Percentiles rank a stretch among this genome's conserved stretches.
Conservation (phyloP, 192 early-diverging fungal species). For the Fimicolochytrium jonesii region DNA sequence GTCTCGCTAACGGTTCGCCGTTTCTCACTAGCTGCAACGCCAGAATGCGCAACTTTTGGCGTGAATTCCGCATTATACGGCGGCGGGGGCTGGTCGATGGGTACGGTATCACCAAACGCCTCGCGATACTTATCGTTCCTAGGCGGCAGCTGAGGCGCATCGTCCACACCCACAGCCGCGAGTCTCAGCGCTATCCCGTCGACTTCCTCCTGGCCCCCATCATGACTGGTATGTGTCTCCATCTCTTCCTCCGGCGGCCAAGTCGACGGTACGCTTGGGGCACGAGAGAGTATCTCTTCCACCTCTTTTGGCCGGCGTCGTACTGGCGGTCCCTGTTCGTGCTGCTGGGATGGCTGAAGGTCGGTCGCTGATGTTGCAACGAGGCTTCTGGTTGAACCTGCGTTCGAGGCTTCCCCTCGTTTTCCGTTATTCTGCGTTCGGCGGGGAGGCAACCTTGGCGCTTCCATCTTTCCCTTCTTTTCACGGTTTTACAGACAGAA, state of each 20-base stretch:
- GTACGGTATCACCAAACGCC: neutral
- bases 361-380: too few relatives aligned
- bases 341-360: too few relatives aligned
- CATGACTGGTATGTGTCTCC: neutral
- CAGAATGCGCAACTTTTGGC: neutral
- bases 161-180: neutral
- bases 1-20: too few relatives aligned
- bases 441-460: too few relatives aligned
- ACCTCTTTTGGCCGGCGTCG: constrained; percentile 6
- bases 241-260: neutral
- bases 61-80: constrained; percentile 7
- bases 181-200: neutral
- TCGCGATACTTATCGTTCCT: neutral
- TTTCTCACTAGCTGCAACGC: too few relatives aligned
- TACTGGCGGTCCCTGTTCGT: too few relatives aligned
- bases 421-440: too few relatives aligned
- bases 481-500: too few relatives aligned
- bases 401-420: too few relatives aligned
- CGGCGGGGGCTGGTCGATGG: neutral
- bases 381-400: too few relatives aligned
- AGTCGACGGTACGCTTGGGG: constrained; percentile 3
- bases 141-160: neutral
- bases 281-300: neutral
- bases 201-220: neutral
- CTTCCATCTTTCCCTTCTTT: too few relatives aligned